Evolutionary conservation across 306 rosid species (phyloP).

Genomic region (Trifolium subterraneum): DNA sequence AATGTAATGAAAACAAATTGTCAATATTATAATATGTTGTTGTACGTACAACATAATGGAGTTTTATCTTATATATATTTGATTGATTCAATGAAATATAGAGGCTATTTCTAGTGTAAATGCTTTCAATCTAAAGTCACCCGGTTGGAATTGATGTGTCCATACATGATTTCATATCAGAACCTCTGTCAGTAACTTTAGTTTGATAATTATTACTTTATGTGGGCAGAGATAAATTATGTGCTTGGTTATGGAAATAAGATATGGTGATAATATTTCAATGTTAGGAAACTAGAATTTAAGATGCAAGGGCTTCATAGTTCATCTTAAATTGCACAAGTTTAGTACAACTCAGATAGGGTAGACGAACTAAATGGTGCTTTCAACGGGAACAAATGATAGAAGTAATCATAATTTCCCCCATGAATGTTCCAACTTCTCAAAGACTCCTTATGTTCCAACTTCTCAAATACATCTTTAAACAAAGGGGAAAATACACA

Average conservation of each 20-base stretch:
- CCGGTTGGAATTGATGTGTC: neutral
- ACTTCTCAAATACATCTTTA: no score
- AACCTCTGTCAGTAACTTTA: neutral
- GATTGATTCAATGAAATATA: conserved; percentile 2
- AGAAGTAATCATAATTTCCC: no score
- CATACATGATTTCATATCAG: neutral
- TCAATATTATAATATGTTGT: conserved; percentile 10
- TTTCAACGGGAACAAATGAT: neutral
- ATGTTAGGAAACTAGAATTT: no score
- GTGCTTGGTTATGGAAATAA: neutral
- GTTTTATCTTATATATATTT: neutral
- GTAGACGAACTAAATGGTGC: neutral
- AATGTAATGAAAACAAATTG: conserved; percentile 15
- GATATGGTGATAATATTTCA: neutral
- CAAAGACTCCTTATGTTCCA: no score
- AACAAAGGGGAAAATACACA: no score
- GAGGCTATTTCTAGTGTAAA: conserved; percentile 1
- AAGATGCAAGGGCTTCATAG: no score
- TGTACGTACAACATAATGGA: conserved; percentile 12
- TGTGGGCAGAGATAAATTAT: neutral
- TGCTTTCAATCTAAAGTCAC: neutral
- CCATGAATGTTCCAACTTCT: no score
- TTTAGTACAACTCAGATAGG: neutral
- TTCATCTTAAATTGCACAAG: no score
- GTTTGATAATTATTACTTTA: neutral